phyloP scores from a whole-genome alignment of 768 basidiomycete genomes.

The Mycena crocata region DNA sequence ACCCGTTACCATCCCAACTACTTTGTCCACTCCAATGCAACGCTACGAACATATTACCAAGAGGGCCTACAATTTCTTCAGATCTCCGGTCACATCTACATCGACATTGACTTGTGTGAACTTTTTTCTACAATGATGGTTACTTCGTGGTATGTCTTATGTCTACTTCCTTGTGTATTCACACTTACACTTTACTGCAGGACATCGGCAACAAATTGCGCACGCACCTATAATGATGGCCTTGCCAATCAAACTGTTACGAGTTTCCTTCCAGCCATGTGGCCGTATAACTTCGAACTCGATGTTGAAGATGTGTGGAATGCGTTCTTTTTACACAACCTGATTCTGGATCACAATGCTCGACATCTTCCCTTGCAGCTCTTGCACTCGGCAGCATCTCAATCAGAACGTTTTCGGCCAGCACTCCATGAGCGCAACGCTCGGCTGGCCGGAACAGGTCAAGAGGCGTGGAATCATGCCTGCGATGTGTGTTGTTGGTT shows the following conservation, averaged over 20 bases:
- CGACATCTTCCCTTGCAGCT: constrained; percentile 28
- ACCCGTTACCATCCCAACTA: constrained; percentile 44
- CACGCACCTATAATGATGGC: constrained; percentile 41
- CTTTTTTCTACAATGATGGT: constrained; percentile 27
- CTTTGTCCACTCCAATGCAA: constrained; percentile 37
- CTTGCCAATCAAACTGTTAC: constrained; percentile 3
- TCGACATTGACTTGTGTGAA: constrained; percentile 14
- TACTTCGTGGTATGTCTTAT: constrained; percentile 17
- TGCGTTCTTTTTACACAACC: constrained; percentile 37
- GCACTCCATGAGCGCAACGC: constrained; percentile 40
- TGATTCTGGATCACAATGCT: constrained; percentile 36
- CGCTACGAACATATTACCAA: constrained; percentile 37
- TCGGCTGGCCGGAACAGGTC: constrained; percentile 40
- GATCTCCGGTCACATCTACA: constrained; percentile 27
- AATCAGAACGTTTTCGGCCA: constrained; percentile 32
- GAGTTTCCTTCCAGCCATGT: constrained; percentile 24
- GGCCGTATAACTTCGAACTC: constrained; percentile 23
- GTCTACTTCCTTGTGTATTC: background rate
- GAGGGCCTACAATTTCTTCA: constrained; percentile 29
- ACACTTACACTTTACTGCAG: constrained; percentile 15
- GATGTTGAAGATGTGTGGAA: constrained; percentile 41
- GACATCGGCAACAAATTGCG: constrained; percentile 45
- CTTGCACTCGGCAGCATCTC: constrained; percentile 31
- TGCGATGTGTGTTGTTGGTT: constrained; percentile 42
- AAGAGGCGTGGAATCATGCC: constrained; percentile 44